phyloP scores from a whole-genome alignment of 106 monocot genomes.

The Apostasia shenzhenica region DNA sequence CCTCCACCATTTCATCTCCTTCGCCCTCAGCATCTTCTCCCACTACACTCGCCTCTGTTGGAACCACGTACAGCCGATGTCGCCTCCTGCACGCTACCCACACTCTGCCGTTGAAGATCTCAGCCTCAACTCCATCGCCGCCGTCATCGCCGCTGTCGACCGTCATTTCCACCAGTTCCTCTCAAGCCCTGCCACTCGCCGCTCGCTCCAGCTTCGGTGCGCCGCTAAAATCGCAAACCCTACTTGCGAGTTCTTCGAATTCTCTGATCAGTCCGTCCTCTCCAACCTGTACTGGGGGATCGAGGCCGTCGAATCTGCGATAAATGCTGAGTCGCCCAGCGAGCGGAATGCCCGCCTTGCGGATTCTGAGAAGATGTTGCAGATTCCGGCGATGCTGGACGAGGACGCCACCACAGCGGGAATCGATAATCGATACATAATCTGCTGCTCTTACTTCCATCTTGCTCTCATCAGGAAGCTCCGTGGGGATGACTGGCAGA shows the following conservation, averaged over 20 bases:
- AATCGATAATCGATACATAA: conserved; percentile 52
- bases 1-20: background rate
- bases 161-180: conserved; percentile 44
- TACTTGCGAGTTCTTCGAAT: conserved; percentile 21
- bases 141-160: conserved; percentile 33
- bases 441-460: conserved; percentile 85
- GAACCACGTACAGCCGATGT: conserved; percentile 1
- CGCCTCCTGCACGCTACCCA: conserved; percentile 6
- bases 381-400: conserved; percentile 73
- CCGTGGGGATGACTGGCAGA: conserved; percentile 80
- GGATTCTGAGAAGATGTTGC: conserved; percentile 68
- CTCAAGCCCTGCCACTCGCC: conserved; percentile 27
- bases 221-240: conserved; percentile 21
- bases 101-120: conserved; percentile 17
- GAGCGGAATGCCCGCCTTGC: conserved; percentile 17
- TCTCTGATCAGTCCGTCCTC: conserved; percentile 57
- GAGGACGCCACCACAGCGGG: conserved; percentile 69
- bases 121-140: conserved; percentile 33
- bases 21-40: conserved; percentile 1
- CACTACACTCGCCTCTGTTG: background rate
- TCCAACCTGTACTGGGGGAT: conserved; percentile 76
- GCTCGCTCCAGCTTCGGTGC: conserved; percentile 35
- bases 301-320: conserved; percentile 35
- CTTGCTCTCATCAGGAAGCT: conserved; percentile 54
- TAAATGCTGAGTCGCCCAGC: conserved; percentile 7